phyloP scores from a whole-genome alignment of 2,329 filamentous ascomycete genomes.

The Cryphonectria japonica region DNA sequence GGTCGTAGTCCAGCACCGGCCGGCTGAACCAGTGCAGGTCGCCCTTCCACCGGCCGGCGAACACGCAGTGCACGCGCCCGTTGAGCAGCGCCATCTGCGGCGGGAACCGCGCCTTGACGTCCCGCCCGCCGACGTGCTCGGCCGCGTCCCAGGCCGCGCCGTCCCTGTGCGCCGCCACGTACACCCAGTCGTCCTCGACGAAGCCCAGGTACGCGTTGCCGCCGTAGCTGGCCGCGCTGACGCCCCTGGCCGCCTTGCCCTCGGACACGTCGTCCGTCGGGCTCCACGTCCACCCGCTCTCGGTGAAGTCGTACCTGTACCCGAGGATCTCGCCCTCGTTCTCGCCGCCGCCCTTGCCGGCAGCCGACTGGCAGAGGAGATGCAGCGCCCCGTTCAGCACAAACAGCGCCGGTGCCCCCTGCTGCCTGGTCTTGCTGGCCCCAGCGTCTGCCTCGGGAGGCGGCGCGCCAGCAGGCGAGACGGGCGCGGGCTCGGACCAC shows the following conservation, averaged over 20 bases:
- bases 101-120: conserved; percentile 17
- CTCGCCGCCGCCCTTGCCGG: conserved; percentile 33
- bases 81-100: conserved; percentile 27
- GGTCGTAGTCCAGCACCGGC: conserved; percentile 38
- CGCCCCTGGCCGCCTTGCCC: conserved; percentile 31
- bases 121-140: conserved; percentile 18
- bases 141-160: conserved; percentile 10
- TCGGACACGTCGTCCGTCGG: conserved; percentile 40
- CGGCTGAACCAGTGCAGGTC: conserved; percentile 43
- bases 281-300: conserved; percentile 39
- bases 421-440: neutral
- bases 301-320: conserved; percentile 37
- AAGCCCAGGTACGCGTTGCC: conserved; percentile 26
- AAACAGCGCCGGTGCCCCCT: conserved; percentile 41
- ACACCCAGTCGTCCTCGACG: conserved; percentile 20
- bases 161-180: conserved; percentile 24
- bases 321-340: conserved; percentile 37
- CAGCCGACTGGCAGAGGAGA: conserved; percentile 37
- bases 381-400: conserved; percentile 39
- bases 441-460: conserved; percentile 25
- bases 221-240: conserved; percentile 28
- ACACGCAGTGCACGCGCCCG: conserved; percentile 27
- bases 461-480: conserved; percentile 1
- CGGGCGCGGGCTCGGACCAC: conserved; percentile 25
- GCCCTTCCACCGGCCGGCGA: conserved; percentile 33